Evolutionary conservation across 805 yeast species (phyloP), one percentile per base, ranked within the genome.

Genomic region (Saccharomyces eubayanus): DNA sequence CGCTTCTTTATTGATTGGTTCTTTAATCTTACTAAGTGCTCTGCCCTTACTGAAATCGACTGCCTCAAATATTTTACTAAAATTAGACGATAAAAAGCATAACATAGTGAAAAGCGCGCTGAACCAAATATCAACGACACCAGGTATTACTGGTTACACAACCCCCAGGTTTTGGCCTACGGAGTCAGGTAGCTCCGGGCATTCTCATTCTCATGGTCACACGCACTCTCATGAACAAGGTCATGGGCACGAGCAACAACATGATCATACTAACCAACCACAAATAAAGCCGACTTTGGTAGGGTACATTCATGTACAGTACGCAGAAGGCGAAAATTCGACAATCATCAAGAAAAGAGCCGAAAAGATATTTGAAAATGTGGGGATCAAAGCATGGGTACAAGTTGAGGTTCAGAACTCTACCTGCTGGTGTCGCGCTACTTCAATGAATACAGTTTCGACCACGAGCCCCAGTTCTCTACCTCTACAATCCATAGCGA

Each of bases 121-220:
- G 47, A 80, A 82, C 57, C 92, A 88, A 53, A 75, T 91, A 3
- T 73, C 84, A 2, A 74, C 77, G 27, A 77, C 87, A 4, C 84
- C 87, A 6, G 98, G 97, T 1, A 87, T 92, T 2, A 81, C 84
- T 50, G 84, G 96, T 0, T 89, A 89, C 62, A 82, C 95, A 0
- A 85, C 89, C 0, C 97, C 98, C 9, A 78, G 96, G 61, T 91
- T 92, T 69, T 92, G 98, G 98, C 88, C 92, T 3, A 76, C 67
- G 4, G 70, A 55, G 48, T 66, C 68, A 41, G 67, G 66, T 20
- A 59, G 63, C 8, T 29, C 50, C 6, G 53, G 49, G 0, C 68
- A 66, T 48, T 45, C 65, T 1, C 72, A 67, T 59, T 27, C 62
- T 2, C 72, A 68, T 53, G 60, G 60, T 1, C 66, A 62, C 36